phyloP scores from a whole-genome alignment of 306 rosid genomes.

The Astragalus membranaceus region DNA sequence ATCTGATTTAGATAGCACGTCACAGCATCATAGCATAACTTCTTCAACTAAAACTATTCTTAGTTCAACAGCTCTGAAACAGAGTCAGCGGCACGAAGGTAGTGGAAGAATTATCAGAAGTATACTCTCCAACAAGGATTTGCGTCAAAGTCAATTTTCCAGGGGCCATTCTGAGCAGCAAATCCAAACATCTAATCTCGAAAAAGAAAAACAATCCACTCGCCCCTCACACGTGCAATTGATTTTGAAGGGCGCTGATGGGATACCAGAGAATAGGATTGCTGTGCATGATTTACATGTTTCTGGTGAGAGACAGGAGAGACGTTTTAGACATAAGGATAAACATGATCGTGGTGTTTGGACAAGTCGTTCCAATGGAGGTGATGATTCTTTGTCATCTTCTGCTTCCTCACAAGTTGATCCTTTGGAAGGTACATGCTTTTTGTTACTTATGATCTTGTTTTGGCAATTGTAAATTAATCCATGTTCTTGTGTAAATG shows the following conservation, averaged over 20 bases:
- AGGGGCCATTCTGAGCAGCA: slow-evolving; percentile 37
- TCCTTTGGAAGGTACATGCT: slow-evolving; percentile 44
- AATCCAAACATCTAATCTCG: slow-evolving; percentile 36
- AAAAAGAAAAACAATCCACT: slow-evolving; percentile 43
- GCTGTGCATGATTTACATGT: slow-evolving; percentile 39
- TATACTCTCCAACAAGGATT: slow-evolving; percentile 55
- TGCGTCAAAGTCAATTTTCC: slow-evolving; percentile 48
- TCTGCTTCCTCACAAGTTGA: slow-evolving; percentile 31
- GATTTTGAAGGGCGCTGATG: slow-evolving; percentile 50
- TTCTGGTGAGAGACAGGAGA: slow-evolving; percentile 45
- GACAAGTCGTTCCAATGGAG: slow-evolving; percentile 49
- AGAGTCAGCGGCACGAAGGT: slow-evolving; percentile 45
- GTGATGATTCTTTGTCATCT: slow-evolving; percentile 32
- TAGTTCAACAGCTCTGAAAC: slow-evolving; percentile 37
- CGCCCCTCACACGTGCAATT: slow-evolving; percentile 44
- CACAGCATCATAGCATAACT: slow-evolving; percentile 31
- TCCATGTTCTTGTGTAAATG: not conserved
- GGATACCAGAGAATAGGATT: slow-evolving; percentile 38
- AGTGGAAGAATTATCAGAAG: slow-evolving; percentile 50
- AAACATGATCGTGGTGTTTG: slow-evolving; percentile 53
- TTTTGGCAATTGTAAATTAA: not conserved
- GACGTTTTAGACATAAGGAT: slow-evolving; percentile 46
- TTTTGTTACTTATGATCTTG: not conserved
- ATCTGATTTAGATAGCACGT: slow-evolving; percentile 25
- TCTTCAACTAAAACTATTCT: slow-evolving; percentile 29